These are phyloP conservation scores for Hymenoscyphus scutula DNA, from an alignment of 2,329 filamentous ascomycete genomes.

Conservation along the genomic window DNA sequence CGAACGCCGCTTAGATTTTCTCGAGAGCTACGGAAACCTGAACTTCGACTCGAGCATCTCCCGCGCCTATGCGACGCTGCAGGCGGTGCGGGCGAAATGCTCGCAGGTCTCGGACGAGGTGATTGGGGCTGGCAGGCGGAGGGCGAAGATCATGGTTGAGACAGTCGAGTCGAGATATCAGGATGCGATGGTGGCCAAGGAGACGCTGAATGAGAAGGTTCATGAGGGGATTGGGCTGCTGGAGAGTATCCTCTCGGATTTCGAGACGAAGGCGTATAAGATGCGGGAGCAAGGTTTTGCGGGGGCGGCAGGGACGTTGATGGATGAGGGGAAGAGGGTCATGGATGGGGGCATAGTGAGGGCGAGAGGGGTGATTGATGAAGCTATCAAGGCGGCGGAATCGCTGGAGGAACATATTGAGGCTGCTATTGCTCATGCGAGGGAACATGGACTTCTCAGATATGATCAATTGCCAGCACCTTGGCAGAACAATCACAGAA, in stretches of 20 bases:
- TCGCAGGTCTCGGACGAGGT: constrained; percentile 87
- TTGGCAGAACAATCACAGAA: constrained; percentile 95
- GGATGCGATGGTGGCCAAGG: constrained; percentile 78
- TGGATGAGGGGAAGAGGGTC: constrained; percentile 76
- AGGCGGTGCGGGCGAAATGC: constrained; percentile 83
- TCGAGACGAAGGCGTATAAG: constrained; percentile 79
- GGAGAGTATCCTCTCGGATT: constrained; percentile 79
- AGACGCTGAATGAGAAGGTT: constrained; percentile 88
- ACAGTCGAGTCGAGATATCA: constrained; percentile 87
- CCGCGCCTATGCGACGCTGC: constrained; percentile 79
- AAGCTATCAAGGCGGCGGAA: constrained; percentile 78
- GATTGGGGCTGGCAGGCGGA: constrained; percentile 78
- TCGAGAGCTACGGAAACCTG: constrained; percentile 83
- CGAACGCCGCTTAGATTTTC: constrained; percentile 79
- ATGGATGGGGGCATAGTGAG: constrained; percentile 76
- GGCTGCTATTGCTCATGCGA: constrained; percentile 69
- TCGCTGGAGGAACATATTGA: constrained; percentile 83
- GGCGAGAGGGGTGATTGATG: constrained; percentile 73
- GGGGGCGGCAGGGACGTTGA: constrained; percentile 66
- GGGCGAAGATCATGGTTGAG: constrained; percentile 86
- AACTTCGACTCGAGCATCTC: constrained; percentile 81
- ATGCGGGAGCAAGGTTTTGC: constrained; percentile 74
- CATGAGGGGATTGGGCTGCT: constrained; percentile 82
- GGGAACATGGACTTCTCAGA: constrained; percentile 76
- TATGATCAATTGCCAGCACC: constrained; percentile 90